These are phyloP conservation scores for Begonia loranthoides DNA, from an alignment of 306 rosid genomes.

Conservation along the genomic window DNA sequence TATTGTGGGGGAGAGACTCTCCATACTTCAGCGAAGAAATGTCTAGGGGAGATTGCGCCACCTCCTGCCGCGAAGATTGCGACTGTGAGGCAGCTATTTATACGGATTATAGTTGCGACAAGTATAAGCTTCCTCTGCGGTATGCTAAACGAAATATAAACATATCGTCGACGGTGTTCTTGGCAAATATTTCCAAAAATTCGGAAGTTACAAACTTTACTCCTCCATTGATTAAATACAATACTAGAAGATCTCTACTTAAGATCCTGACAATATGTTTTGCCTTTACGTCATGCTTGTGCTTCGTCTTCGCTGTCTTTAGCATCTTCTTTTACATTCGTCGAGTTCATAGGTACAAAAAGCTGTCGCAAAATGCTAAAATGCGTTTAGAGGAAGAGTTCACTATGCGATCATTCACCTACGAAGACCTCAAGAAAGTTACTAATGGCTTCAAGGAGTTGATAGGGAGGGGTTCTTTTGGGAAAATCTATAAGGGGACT, in stretches of 20 bases:
- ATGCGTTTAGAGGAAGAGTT: constrained; percentile 6
- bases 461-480: background rate
- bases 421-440: constrained; percentile 2
- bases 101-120: background rate
- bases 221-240: background rate
- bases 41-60: background rate
- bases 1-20: background rate
- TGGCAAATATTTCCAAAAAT: background rate
- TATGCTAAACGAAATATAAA: background rate
- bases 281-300: background rate
- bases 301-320: background rate
- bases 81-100: constrained; percentile 9
- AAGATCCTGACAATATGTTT: constrained; percentile 2
- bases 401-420: constrained; percentile 5
- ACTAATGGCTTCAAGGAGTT: background rate
- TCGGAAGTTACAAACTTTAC: background rate
- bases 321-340: background rate
- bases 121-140: constrained; percentile 3
- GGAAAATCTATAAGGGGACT: background rate
- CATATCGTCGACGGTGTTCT: background rate
- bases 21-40: background rate
- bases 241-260: background rate
- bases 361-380: constrained; percentile 4
- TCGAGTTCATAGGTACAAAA: background rate
- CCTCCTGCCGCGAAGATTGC: constrained; percentile 10